Evolutionary conservation across 345 rosid genomes (phyloP).

Genomic region (Citrus cavaleriei): DNA sequence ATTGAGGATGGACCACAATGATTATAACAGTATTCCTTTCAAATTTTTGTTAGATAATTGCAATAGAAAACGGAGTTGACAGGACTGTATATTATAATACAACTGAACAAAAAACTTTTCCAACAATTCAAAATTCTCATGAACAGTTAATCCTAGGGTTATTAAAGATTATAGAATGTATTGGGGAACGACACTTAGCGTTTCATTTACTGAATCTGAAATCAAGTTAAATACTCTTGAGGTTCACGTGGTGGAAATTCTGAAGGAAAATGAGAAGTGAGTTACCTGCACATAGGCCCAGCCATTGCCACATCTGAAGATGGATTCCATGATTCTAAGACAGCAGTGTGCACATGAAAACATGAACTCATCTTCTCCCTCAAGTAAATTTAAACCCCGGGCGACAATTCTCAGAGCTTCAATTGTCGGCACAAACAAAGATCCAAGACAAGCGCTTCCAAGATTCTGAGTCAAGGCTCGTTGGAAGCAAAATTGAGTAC

Average conservation of each 20-base stretch:
- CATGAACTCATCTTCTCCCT: conserved; percentile 98
- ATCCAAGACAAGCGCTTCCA: conserved; percentile 96
- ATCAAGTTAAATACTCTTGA: not conserved
- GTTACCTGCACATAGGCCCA: conserved; percentile 99
- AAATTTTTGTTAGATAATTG: not conserved
- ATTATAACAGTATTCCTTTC: not conserved
- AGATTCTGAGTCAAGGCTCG: conserved; percentile 75
- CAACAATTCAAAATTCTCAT: not conserved
- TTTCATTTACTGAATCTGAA: not conserved
- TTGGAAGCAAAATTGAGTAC: conserved; percentile 77
- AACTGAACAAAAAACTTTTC: not conserved
- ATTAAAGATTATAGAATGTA: not conserved
- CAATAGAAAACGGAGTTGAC: not conserved
- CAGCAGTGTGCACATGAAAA: conserved; percentile 99
- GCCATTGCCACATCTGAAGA: conserved; percentile 84
- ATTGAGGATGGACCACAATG: not conserved
- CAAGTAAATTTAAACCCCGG: conserved; percentile 79
- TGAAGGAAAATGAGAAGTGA: not conserved
- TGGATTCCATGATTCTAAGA: conserved; percentile 66
- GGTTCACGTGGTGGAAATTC: not conserved
- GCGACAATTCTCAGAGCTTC: conserved; percentile 87
- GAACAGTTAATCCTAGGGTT: not conserved
- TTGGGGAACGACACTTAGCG: not conserved
- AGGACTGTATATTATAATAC: not conserved
- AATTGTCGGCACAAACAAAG: conserved; percentile 84